A percentile compares a stretch with the other conserved stretches of the same genome.
Evolutionary conservation across 768 basidiomycete species (phyloP).

Genomic region (Atractiella rhizophila): DNA sequence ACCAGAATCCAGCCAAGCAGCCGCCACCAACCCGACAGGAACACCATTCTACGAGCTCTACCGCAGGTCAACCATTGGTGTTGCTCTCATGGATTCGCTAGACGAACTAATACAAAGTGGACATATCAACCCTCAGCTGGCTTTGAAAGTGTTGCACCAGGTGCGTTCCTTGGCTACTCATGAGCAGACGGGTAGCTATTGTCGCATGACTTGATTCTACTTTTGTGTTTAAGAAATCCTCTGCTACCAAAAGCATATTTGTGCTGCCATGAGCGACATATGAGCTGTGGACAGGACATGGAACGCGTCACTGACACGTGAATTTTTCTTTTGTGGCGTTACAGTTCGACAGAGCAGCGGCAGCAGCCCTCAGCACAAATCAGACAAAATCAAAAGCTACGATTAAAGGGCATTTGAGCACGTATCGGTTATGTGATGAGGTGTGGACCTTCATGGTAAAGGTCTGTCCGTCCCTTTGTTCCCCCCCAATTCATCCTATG

Average conservation of each 20-base stretch:
- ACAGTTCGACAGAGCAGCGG: slow-evolving; percentile 88
- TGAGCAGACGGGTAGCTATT: no score
- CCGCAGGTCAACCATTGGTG: no score
- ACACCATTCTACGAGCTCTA: no score
- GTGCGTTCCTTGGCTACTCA: no score
- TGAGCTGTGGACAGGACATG: no score
- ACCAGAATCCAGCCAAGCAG: no score
- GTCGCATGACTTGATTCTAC: no score
- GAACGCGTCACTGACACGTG: background rate
- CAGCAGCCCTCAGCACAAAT: slow-evolving; percentile 71
- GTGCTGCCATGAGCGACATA: background rate
- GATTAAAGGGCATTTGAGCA: slow-evolving; percentile 79
- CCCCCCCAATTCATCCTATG: background rate
- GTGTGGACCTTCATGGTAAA: background rate
- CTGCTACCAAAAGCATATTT: background rate
- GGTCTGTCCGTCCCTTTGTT: background rate
- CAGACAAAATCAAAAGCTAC: slow-evolving; percentile 90
- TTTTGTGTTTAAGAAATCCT: no score
- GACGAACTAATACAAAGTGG: slow-evolving; percentile 95
- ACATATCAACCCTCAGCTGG: slow-evolving; percentile 84
- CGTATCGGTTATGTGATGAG: slow-evolving; percentile 77
- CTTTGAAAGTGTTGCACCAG: slow-evolving; percentile 97
- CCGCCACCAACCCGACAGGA: no score
- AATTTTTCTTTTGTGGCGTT: background rate
- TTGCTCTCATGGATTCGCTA: slow-evolving; percentile 88